Conservation (phyloP, 768 basidiomycete species). For the Russula sp. region DNA sequence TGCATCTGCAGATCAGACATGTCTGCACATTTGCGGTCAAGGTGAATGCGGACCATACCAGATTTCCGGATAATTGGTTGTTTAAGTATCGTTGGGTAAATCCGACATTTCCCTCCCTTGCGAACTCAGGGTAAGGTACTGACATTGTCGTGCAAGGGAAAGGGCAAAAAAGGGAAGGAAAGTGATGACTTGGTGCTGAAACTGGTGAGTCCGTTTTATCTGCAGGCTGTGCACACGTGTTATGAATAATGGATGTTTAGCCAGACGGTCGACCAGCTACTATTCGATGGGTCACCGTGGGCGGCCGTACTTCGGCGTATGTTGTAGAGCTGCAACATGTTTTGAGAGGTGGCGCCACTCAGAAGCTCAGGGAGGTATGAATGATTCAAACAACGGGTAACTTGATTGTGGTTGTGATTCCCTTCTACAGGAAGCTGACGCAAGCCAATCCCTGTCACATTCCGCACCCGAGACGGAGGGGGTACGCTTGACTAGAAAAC, state of each 20-base stretch:
- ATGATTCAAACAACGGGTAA: not conserved
- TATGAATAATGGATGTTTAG: slow-evolving; percentile 30
- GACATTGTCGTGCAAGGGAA: slow-evolving; percentile 35
- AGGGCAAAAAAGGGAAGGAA: slow-evolving; percentile 45
- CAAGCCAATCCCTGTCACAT: slow-evolving; percentile 25
- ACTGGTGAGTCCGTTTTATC: slow-evolving; percentile 33
- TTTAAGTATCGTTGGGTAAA: slow-evolving; percentile 64
- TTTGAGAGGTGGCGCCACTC: not conserved
- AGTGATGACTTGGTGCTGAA: slow-evolving; percentile 28
- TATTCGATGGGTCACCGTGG: slow-evolving; percentile 67
- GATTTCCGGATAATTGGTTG: slow-evolving; percentile 62
- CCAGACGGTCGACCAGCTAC: slow-evolving; percentile 64
- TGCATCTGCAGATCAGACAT: slow-evolving; percentile 46
- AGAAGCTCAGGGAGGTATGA: not conserved
- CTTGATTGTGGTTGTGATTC: not conserved
- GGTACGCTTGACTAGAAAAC: slow-evolving; percentile 15
- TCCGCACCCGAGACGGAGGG: slow-evolving; percentile 22
- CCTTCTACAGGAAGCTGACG: slow-evolving; percentile 7
- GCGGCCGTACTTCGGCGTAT: slow-evolving; percentile 70
- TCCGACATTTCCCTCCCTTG: not conserved
- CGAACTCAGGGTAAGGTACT: not conserved
- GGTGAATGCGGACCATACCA: slow-evolving; percentile 59
- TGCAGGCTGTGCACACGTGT: not conserved
- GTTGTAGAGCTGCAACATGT: slow-evolving; percentile 53
- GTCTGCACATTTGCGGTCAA: slow-evolving; percentile 57